Conservation (phyloP, 345 rosid species). For the Eucalyptus urophylla region DNA sequence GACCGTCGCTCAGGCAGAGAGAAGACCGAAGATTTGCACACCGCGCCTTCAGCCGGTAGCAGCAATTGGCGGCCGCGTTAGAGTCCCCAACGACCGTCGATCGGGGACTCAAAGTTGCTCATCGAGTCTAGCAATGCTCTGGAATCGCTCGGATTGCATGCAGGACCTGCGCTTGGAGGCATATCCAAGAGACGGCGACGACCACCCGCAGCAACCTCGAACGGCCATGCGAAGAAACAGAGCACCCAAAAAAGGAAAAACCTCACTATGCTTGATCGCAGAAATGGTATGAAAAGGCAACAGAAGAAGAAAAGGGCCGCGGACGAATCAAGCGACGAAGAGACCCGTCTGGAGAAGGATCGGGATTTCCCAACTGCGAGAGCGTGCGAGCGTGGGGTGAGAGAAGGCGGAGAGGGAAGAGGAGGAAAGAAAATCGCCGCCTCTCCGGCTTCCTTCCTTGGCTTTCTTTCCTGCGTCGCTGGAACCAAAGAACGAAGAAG, state of each 20-base stretch:
- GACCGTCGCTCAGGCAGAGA: background rate
- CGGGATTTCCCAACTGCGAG: background rate
- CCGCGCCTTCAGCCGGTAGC: slow-evolving; percentile 46
- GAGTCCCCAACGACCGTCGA: background rate
- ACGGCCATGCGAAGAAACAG: slow-evolving; percentile 17
- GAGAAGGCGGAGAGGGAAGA: background rate
- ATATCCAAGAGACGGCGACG: slow-evolving; percentile 10
- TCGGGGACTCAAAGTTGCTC: slow-evolving; percentile 14
- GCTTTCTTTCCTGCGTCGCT: background rate
- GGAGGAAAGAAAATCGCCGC: background rate
- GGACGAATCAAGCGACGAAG: background rate
- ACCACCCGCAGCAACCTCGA: slow-evolving; percentile 8
- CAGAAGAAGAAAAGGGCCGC: background rate
- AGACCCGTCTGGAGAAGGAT: background rate
- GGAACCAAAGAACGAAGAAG: background rate
- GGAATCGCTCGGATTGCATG: slow-evolving; percentile 36
- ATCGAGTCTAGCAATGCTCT: slow-evolving; percentile 30
- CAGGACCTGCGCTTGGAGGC: slow-evolving; percentile 6
- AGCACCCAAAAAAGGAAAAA: background rate
- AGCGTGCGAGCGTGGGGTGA: background rate
- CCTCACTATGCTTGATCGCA: background rate
- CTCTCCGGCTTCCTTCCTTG: background rate
- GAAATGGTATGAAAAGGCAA: background rate
- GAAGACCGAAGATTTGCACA: slow-evolving; percentile 35
- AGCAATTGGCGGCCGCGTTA: slow-evolving; percentile 16